Conservation (phyloP, 2,329 filamentous ascomycete genomes). For the Monosporascus sp. region DNA sequence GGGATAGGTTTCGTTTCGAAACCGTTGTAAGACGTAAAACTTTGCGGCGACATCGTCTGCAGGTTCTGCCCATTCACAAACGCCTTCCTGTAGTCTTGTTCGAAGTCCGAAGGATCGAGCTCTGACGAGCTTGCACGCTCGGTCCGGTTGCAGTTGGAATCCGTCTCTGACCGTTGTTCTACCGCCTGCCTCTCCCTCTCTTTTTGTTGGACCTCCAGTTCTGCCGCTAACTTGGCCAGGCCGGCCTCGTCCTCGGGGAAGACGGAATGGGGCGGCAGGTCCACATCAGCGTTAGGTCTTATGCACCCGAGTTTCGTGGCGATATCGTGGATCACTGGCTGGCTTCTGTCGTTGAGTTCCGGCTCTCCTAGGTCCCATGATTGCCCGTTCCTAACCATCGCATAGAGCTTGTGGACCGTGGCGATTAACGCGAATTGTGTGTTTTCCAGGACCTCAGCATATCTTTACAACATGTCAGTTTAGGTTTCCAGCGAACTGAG, state of each 20-base stretch:
- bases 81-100: slow-evolving; percentile 47
- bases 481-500: not conserved
- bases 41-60: slow-evolving; percentile 49
- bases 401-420: slow-evolving; percentile 60
- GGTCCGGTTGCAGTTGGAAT: slow-evolving; percentile 30
- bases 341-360: slow-evolving; percentile 56
- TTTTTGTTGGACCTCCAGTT: slow-evolving; percentile 44
- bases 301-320: slow-evolving; percentile 60
- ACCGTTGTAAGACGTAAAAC: slow-evolving; percentile 39
- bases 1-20: slow-evolving; percentile 29
- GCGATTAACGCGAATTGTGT: slow-evolving; percentile 60
- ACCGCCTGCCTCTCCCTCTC: slow-evolving; percentile 28
- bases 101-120: slow-evolving; percentile 49
- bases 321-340: slow-evolving; percentile 61
- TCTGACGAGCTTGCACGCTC: slow-evolving; percentile 51
- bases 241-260: slow-evolving; percentile 59
- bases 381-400: slow-evolving; percentile 54
- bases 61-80: slow-evolving; percentile 38
- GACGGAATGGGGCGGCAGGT: slow-evolving; percentile 50
- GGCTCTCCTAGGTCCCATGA: slow-evolving; percentile 59
- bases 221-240: slow-evolving; percentile 49
- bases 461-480: slow-evolving; percentile 32
- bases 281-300: slow-evolving; percentile 54
- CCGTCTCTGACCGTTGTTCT: slow-evolving; percentile 29
- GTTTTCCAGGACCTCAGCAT: slow-evolving; percentile 60